These are phyloP conservation scores for Fusarium pseudoanthophilum DNA, from an alignment of 2,329 filamentous ascomycete genomes.

Conservation along the genomic window DNA sequence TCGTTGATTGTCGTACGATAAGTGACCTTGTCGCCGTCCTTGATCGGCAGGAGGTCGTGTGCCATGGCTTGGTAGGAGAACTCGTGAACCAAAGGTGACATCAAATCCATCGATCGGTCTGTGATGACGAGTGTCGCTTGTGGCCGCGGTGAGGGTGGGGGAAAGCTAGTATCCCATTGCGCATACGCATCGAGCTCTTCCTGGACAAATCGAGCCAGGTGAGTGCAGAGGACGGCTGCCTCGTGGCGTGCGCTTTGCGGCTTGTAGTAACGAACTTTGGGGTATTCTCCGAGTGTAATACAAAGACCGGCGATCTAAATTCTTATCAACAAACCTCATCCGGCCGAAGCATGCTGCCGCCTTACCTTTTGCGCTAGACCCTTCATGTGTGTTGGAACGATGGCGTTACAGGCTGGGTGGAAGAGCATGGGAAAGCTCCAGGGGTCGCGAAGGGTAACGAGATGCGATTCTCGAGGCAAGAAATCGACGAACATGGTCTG, in stretches of 20 bases:
- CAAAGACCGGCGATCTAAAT: conserved; percentile 71
- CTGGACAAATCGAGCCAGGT: conserved; percentile 91
- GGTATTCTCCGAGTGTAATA: conserved; percentile 92
- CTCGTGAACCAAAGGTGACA: conserved; percentile 89
- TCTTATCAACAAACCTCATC: conserved; percentile 1
- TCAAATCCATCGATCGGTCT: conserved; percentile 92
- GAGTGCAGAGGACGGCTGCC: conserved; percentile 85
- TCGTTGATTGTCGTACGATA: conserved; percentile 85
- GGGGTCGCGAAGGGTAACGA: conserved; percentile 92
- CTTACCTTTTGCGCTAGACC: conserved; percentile 85
- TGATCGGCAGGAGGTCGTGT: conserved; percentile 88
- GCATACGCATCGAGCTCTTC: conserved; percentile 91
- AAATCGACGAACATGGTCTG: conserved; percentile 88
- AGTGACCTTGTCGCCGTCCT: conserved; percentile 87
- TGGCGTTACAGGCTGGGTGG: conserved; percentile 87
- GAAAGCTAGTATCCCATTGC: conserved; percentile 85
- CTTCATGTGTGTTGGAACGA: conserved; percentile 86
- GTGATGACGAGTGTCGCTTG: conserved; percentile 86
- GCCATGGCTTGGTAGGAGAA: conserved; percentile 99
- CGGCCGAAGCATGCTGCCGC: background rate
- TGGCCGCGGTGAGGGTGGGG: conserved; percentile 80
- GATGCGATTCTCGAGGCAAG: conserved; percentile 88
- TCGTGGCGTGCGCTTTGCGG: conserved; percentile 82
- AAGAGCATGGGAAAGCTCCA: conserved; percentile 95
- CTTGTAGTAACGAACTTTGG: conserved; percentile 89